Percentiles rank a stretch among this genome's conserved stretches.
phyloP scores from a whole-genome alignment of 257 asterid species.

The Solanum ossicruentum region DNA sequence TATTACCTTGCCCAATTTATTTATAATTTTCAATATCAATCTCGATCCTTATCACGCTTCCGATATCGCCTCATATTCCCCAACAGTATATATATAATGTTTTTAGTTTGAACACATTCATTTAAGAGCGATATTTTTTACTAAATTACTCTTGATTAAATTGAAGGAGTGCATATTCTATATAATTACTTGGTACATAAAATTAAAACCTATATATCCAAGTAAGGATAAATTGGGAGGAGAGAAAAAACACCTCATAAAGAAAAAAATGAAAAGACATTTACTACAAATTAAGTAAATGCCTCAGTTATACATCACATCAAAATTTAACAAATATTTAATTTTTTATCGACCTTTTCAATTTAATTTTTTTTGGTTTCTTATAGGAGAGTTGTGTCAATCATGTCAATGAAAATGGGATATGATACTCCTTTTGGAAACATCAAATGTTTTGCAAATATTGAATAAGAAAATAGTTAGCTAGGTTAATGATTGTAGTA shows the following conservation, averaged over 20 bases:
- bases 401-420: background rate
- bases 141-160: background rate
- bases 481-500: too few species aligned
- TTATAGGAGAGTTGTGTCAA: background rate
- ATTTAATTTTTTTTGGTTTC: background rate
- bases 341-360: background rate
- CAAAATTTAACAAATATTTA: background rate
- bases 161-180: background rate
- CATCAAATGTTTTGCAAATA: background rate
- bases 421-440: background rate
- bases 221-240: background rate
- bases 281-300: background rate
- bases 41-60: too few species aligned
- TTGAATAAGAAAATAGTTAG: background rate
- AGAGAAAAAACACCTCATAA: background rate
- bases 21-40: too few species aligned
- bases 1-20: too few species aligned
- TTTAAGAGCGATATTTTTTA: background rate
- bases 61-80: too few species aligned
- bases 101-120: background rate
- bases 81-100: too few species aligned
- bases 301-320: background rate
- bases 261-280: background rate
- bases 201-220: too few species aligned
- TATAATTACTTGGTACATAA: background rate